Percentiles rank a stretch among this genome's conserved stretches.
Conservation (phyloP, 2,329 filamentous ascomycete genomes). For the Huntiella bhutanensis region DNA sequence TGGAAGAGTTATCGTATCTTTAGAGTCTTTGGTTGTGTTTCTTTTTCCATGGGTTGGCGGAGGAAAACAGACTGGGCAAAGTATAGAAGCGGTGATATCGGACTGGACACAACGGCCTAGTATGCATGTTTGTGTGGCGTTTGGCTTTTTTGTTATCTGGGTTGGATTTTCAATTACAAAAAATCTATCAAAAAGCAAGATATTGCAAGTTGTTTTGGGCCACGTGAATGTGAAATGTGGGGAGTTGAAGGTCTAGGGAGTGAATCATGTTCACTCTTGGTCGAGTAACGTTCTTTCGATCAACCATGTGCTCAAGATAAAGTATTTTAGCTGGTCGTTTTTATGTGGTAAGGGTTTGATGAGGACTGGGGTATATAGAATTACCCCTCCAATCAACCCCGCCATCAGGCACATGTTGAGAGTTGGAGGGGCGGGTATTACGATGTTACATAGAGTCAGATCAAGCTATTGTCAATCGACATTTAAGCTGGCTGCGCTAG, state of each 20-base stretch:
- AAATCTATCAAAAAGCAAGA: background rate
- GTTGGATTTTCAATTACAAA: constrained; percentile 3
- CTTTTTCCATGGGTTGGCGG: too few relatives aligned
- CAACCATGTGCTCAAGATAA: background rate
- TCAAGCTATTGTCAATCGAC: too few relatives aligned
- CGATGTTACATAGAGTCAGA: too few relatives aligned
- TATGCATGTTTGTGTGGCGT: constrained; percentile 9
- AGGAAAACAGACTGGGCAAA: background rate
- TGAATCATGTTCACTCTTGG: too few relatives aligned
- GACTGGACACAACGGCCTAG: constrained; percentile 4
- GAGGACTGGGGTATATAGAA: background rate
- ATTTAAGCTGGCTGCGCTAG: too few relatives aligned
- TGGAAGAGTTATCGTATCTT: background rate
- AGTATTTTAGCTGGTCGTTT: background rate
- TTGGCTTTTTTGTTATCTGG: constrained; percentile 6
- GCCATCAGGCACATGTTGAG: background rate
- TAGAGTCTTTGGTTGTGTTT: too few relatives aligned
- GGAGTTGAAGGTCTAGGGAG: too few relatives aligned
- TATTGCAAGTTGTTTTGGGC: too few relatives aligned
- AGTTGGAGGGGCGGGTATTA: background rate
- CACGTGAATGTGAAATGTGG: too few relatives aligned
- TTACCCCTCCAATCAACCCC: background rate
- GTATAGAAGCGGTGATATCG: background rate
- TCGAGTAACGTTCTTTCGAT: background rate
- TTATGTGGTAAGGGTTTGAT: background rate